Evolutionary conservation across 352 stramenopile species (phyloP).

Genomic region (Pythium brachiatum): DNA sequence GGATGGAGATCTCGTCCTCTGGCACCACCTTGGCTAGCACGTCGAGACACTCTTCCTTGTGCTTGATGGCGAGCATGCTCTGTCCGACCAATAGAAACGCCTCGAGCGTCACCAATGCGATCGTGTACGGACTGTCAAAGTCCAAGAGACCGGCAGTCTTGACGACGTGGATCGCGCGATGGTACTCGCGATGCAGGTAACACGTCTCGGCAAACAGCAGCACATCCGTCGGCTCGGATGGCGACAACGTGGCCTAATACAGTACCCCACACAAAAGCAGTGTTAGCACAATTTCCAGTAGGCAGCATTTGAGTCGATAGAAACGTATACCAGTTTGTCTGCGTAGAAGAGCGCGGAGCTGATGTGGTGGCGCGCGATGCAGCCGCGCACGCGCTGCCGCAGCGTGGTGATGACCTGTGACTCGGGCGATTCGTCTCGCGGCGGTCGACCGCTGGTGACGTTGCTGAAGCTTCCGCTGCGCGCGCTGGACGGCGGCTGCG

Average conservation of each 20-base stretch:
- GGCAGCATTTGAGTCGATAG: too few relatives aligned
- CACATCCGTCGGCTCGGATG: conserved; percentile 41
- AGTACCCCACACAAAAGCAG: conserved; percentile 6
- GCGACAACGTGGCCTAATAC: conserved; percentile 49
- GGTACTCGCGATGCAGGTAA: conserved; percentile 62
- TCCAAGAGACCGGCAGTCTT: conserved; percentile 46
- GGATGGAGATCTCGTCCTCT: conserved; percentile 52
- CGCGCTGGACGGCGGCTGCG: conserved; percentile 6
- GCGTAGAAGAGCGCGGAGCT: conserved; percentile 70
- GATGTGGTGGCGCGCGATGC: conserved; percentile 49
- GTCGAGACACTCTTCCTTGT: conserved; percentile 83
- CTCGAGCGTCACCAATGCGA: conserved; percentile 33
- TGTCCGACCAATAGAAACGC: conserved; percentile 62
- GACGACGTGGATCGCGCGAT: conserved; percentile 75
- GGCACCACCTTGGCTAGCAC: conserved; percentile 57
- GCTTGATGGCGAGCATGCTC: conserved; percentile 79
- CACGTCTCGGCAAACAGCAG: conserved; percentile 80
- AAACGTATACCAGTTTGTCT: conserved; percentile 61
- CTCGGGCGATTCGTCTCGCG: not conserved
- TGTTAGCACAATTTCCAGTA: not conserved
- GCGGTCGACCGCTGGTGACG: not conserved
- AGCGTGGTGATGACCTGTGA: conserved; percentile 29
- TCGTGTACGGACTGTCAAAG: conserved; percentile 24
- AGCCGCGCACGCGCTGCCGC: conserved; percentile 42
- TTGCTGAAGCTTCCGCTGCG: not conserved